Base-by-base conservation (phyloP, 106 monocot genomes). In the Apostasia shenzhenica region DNA sequence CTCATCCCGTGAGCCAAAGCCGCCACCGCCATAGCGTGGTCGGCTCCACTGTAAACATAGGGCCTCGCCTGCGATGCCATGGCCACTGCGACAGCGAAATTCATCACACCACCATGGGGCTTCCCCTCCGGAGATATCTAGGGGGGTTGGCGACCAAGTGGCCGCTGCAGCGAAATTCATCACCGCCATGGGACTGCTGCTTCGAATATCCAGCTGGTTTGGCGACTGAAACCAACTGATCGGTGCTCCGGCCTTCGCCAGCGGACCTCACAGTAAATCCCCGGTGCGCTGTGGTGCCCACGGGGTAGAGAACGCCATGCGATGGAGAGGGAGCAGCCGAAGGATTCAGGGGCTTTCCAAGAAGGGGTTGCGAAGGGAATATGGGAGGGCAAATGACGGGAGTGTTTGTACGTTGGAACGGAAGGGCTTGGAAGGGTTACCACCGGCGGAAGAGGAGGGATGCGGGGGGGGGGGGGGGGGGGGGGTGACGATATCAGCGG, bases 221-320 rank as follows among this genome's bases (percentile, higher is more conserved):
- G 43, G 72, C 72, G 48, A 72, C 72, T 1, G 72, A 63, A 1
- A 72, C 72, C 14, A 63, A 13, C 53, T 62, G 72, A 72, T 72
- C 72, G 14, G 48, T 4, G 12, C 13, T 6, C 42, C 72, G 61
- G 14, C 41, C 61, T 2, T 52, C 40, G 0, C 4, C 49, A 53
- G 59, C 14, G 6, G 72, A 7, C n/a, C 72, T 42, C 11, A 52
- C 39, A 5, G 71, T 59, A 39, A 71, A 60, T 37, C 48, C 71
- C 5, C 71, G 41, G 45, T 55, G 69, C 40, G 8, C 37, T 6
- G 60, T 5, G 5, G 49, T 4, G n/a, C 60, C 60, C 3, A 51
- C 50, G 57, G 70, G 65, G 45, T 14, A 65, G 48, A 62, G 42
- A 62, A 65, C n/a, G 26, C 48, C 65, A 47, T 48, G 48, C 3